phyloP scores from a whole-genome alignment of 495 filamentous ascomycete genomes.

The Thermothielavioides terrestris region DNA sequence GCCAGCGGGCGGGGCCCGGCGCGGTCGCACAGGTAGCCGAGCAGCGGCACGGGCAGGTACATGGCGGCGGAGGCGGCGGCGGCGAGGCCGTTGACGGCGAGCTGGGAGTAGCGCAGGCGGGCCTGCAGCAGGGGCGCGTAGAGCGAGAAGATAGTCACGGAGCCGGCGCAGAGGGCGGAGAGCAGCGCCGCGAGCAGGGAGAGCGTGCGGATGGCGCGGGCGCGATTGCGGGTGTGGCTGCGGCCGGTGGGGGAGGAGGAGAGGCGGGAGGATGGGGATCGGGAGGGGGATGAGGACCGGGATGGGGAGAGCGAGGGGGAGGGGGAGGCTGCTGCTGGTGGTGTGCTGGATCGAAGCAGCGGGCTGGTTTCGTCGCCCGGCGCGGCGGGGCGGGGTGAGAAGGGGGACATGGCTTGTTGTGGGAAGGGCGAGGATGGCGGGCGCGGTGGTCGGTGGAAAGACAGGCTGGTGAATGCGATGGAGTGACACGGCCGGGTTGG shows the following conservation, averaged over 20 bases:
- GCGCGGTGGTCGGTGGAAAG: too few species aligned
- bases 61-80: conserved; percentile 76
- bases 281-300: conserved; percentile 17
- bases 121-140: conserved; percentile 84
- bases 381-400: background rate
- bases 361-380: conserved; percentile 12
- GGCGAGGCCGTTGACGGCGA: conserved; percentile 81
- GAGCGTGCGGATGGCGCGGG: conserved; percentile 25
- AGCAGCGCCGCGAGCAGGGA: conserved; percentile 36
- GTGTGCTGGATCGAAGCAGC: conserved; percentile 25
- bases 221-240: too few species aligned
- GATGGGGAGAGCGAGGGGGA: conserved; percentile 30
- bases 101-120: conserved; percentile 74
- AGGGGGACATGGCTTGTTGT: background rate
- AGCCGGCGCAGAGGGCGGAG: conserved; percentile 65
- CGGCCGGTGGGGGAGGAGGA: conserved; percentile 2
- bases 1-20: conserved; percentile 68
- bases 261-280: conserved; percentile 13
- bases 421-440: too few species aligned
- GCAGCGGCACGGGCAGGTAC: conserved; percentile 82
- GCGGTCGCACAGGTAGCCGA: conserved; percentile 85
- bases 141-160: conserved; percentile 79
- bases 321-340: conserved; percentile 28
- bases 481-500: too few species aligned
- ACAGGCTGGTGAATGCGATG: too few species aligned